phyloP scores from a whole-genome alignment of 148 eudicot genomes.

The Salicornia ramosissima region DNA sequence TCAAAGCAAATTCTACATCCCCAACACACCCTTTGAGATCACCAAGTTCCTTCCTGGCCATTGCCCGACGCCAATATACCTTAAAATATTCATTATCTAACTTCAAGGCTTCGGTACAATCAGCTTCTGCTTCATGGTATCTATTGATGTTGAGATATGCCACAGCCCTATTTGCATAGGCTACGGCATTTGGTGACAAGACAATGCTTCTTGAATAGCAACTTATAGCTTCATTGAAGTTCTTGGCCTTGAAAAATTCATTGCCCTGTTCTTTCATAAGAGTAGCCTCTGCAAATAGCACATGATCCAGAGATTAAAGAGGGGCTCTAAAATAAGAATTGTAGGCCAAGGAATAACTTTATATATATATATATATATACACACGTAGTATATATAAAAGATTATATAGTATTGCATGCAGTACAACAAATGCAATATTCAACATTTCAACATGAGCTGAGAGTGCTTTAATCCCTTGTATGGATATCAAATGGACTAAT shows the following conservation, averaged over 20 bases:
- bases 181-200: constrained; percentile 71
- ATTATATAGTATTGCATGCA: neutral
- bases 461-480: neutral
- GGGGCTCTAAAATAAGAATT: neutral
- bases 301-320: neutral
- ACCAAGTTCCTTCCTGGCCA: constrained; percentile 77
- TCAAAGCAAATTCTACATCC: constrained; percentile 83
- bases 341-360: neutral
- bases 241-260: constrained; percentile 73
- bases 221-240: constrained; percentile 72
- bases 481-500: neutral
- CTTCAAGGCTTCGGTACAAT: constrained; percentile 84
- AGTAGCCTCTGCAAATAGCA: constrained; percentile 9
- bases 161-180: constrained; percentile 93
- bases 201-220: constrained; percentile 87
- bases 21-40: constrained; percentile 59
- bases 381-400: no score
- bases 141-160: constrained; percentile 71
- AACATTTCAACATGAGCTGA: neutral
- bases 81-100: constrained; percentile 81
- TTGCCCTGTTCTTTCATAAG: constrained; percentile 46
- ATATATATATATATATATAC: neutral
- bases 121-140: constrained; percentile 79
- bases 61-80: constrained; percentile 80
- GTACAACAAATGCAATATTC: neutral